A percentile compares a stretch with the other conserved stretches of the same genome.
phyloP scores from a whole-genome alignment of 23 red algal species.

The Gracilaria vermiculophylla region DNA sequence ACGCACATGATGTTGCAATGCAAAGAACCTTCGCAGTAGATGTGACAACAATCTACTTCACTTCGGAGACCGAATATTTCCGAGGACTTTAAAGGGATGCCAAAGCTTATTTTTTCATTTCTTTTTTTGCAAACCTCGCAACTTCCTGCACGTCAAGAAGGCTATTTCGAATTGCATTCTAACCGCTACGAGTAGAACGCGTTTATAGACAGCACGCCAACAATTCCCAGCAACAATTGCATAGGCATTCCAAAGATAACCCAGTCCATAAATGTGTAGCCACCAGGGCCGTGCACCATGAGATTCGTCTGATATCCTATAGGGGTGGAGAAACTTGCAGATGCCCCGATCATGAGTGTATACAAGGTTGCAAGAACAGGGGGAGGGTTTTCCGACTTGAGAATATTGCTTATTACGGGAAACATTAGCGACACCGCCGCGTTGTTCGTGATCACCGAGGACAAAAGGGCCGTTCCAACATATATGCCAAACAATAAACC shows the following conservation, averaged over 20 bases:
- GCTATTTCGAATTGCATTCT: not conserved
- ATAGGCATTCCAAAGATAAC: slow-evolving; percentile 82
- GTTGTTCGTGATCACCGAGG: slow-evolving; percentile 82
- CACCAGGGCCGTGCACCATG: slow-evolving; percentile 91
- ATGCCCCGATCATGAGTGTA: slow-evolving; percentile 83
- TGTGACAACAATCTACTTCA: not conserved
- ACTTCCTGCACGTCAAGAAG: not conserved
- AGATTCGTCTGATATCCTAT: slow-evolving; percentile 94
- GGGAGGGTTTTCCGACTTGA: not conserved
- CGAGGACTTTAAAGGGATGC: not conserved
- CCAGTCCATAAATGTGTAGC: slow-evolving; percentile 89
- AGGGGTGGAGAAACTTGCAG: slow-evolving; percentile 73
- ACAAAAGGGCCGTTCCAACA: slow-evolving; percentile 76
- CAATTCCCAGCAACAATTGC: slow-evolving; percentile 58
- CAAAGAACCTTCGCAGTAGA: too few species aligned
- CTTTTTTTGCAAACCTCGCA: not conserved
- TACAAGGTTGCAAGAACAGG: slow-evolving; percentile 28
- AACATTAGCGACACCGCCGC: slow-evolving; percentile 90
- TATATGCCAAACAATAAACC: slow-evolving; percentile 96
- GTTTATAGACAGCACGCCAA: slow-evolving; percentile 64
- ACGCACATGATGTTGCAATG: too few species aligned
- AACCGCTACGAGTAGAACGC: not conserved
- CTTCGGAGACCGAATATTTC: not conserved
- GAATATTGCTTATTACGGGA: slow-evolving; percentile 71
- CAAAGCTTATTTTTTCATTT: not conserved